Percentiles rank a stretch among this genome's conserved stretches.
These are phyloP conservation scores for Tulasnella sp. DNA, from an alignment of 768 basidiomycete genomes.

Conservation along the genomic window DNA sequence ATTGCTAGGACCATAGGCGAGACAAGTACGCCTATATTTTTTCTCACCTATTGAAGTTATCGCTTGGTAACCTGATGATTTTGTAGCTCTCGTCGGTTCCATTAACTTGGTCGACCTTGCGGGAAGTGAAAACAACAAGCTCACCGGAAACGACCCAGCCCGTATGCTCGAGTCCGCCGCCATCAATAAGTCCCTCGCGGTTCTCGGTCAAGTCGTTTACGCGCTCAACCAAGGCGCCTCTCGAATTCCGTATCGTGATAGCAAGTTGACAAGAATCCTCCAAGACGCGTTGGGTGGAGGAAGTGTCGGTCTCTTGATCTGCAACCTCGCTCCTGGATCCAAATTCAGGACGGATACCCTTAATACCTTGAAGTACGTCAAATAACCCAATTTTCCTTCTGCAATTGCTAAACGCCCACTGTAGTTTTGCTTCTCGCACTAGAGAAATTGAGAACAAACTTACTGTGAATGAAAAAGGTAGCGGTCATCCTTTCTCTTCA, in stretches of 20 bases:
- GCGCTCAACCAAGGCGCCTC: slow-evolving; percentile 51
- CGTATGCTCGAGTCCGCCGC: slow-evolving; percentile 83
- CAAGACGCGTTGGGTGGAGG: slow-evolving; percentile 85
- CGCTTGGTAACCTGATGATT: neutral
- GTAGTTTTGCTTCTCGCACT: slow-evolving; percentile 70
- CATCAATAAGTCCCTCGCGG: slow-evolving; percentile 84
- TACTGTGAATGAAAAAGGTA: slow-evolving; percentile 69
- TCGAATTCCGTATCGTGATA: slow-evolving; percentile 83
- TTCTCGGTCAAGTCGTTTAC: slow-evolving; percentile 81
- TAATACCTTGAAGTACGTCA: slow-evolving; percentile 76
- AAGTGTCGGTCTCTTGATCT: slow-evolving; percentile 72
- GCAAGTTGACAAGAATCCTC: slow-evolving; percentile 78
- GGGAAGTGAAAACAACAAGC: slow-evolving; percentile 85
- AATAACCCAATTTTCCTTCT: neutral
- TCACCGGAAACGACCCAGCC: slow-evolving; percentile 79
- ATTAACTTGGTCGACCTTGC: slow-evolving; percentile 85
- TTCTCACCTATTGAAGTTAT: slow-evolving; percentile 1
- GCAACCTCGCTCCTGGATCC: slow-evolving; percentile 74
- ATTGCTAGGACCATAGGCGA: slow-evolving; percentile 42
- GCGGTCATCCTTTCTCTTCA: neutral
- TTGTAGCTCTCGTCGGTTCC: slow-evolving; percentile 58
- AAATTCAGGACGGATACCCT: slow-evolving; percentile 82
- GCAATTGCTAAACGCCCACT: neutral
- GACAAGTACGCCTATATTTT: slow-evolving; percentile 17
- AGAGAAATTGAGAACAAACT: slow-evolving; percentile 83